Percentiles rank a stretch among this genome's conserved stretches.
Evolutionary conservation across 2,329 filamentous ascomycete species (phyloP).

Genomic region (Microsporum audouinii): DNA sequence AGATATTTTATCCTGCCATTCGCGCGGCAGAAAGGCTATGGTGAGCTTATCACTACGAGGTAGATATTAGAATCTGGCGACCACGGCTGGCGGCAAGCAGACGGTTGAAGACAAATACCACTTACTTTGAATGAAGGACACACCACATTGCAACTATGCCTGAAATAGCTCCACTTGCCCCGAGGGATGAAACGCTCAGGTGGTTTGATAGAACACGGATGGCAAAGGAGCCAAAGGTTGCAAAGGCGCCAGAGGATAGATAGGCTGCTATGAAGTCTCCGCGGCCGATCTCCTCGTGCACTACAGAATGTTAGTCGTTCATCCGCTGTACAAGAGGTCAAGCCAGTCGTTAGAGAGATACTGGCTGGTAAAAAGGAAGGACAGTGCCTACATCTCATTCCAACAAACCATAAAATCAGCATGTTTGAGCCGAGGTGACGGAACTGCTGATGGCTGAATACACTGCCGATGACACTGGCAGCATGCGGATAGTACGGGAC

Average conservation of each 20-base stretch:
- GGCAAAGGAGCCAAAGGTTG: conserved; percentile 37
- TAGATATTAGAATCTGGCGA: background rate
- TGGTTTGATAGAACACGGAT: conserved; percentile 34
- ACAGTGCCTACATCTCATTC: conserved; percentile 33
- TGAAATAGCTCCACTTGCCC: conserved; percentile 41
- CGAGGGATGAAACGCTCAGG: conserved; percentile 38
- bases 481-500: conserved; percentile 43
- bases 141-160: conserved; percentile 42
- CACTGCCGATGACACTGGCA: conserved; percentile 41
- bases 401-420: conserved; percentile 44
- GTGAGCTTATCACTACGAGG: conserved; percentile 30
- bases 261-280: conserved; percentile 46
- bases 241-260: conserved; percentile 37
- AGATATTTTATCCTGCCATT: conserved; percentile 31
- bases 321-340: too few relatives aligned
- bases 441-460: conserved; percentile 47
- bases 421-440: conserved; percentile 45
- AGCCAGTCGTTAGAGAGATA: too few relatives aligned
- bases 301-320: conserved; percentile 15
- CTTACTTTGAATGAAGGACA: conserved; percentile 35
- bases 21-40: conserved; percentile 31
- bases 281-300: conserved; percentile 46
- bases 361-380: background rate
- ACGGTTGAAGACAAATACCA: background rate
- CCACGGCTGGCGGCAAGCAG: background rate